Evolutionary conservation across 768 basidiomycete species (phyloP), one percentile per base, ranked within the genome.

Genomic region (Leucosporidium scottii): DNA sequence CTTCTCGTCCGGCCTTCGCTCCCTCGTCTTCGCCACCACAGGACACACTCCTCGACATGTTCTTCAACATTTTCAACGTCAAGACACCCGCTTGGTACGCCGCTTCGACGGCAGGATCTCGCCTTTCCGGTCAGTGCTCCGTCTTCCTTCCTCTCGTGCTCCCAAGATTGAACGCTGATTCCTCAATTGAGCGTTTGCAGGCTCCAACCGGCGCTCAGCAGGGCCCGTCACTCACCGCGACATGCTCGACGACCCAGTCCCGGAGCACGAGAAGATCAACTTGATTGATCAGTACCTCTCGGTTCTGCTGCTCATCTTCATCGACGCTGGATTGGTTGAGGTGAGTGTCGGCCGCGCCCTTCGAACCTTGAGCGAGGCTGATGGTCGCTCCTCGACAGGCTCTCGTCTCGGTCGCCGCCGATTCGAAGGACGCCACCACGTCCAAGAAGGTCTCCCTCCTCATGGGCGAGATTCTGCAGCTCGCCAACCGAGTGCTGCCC

Each of bases 31-130:
- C 61, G 57, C 34, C n/a, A 25, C 15, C 13, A 4, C 73, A 96
- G 93, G 94, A 97, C 81, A 85, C 92, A 36, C 82, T 97, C 47
- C 81, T 98, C 61, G 91, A 98, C 73, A 88, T 96, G 85, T 89
- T 98, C 74, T 97, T 97, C 74, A 89, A 91, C 68, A 82, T 93
- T 23, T 80, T 99, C 25, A 90, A 92, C 64, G 93, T 98, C 78
- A 90, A 90, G 77, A 84, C 89, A 0, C 90, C 92, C 1, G 88
- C 88, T 55, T 97, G 93, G 92, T 90, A 91, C 76, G 85, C 91
- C 74, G 88, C 90, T 0, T 97, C 94, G 75, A 87, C 96, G 47
- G 88, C 88, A 64, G 93, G 92, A 17, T 85, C 90, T 58, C 83
- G 93, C 34, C 79, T 96, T 62, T 44, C 39, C 10, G 39, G 39